Evolutionary conservation across 2,329 filamentous ascomycete species (phyloP), one percentile per base, ranked within the genome.

Genomic region (Coniochaeta ligniaria): DNA sequence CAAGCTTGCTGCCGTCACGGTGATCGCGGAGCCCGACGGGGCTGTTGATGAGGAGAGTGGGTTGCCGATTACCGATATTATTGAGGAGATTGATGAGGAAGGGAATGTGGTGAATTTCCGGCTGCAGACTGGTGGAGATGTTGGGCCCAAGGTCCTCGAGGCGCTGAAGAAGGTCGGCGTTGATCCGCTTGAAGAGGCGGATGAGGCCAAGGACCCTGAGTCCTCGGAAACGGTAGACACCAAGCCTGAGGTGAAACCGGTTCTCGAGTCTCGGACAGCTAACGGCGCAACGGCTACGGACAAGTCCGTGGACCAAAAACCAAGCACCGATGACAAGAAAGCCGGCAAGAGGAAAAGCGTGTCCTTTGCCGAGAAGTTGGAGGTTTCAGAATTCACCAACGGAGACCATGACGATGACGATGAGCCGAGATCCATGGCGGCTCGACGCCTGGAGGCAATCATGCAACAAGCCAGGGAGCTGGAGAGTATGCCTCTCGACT

Each of bases 81-180:
- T 92, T 60, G 95, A 99, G 74, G 86, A 96, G 75, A 79, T 98
- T 26, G 95, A 98, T 69, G 93, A 97, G 9, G 85, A 96, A 12
- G 95, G 88, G 60, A 95, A 96, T 68, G 83, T 98, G 4, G 74
- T 96, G 57, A 90, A 85, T 0, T 86, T 83, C 66, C 83, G 78
- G 60, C 76, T 89, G 33, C 84, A 86, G 41, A 83, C 77, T n/a
- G 89, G 92, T 0, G 88, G 87, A 7, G 84, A 88, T 59, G 78
- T 82, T 16, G 83, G 89, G 20, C 79, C 85, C 9, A 83, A 90
- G 65, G 78, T 97, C 4, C 72, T 90, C 17, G 86, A 94, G 58
- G 84, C 87, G 0, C 75, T 97, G 60, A 80, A 88, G 68, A 93
- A 93, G 72, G 91, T 86, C n/a, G 92, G 92, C 1, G 77, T 91